These are phyloP conservation scores for Diaporthe vexans DNA, from an alignment of 2,329 filamentous ascomycete genomes.

Conservation along the genomic window DNA sequence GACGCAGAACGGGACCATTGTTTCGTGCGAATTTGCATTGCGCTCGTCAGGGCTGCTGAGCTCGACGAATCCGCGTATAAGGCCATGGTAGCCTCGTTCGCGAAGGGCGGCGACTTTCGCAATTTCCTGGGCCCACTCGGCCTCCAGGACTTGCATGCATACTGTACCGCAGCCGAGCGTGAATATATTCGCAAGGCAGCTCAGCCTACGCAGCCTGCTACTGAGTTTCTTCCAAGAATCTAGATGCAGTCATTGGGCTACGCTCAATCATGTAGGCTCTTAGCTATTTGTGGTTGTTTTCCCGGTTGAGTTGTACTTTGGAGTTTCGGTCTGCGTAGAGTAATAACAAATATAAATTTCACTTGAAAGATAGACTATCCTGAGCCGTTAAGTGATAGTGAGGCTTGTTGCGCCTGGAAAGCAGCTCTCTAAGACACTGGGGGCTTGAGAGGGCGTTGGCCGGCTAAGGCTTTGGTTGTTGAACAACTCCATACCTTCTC, in stretches of 20 bases:
- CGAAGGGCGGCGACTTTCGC: not conserved
- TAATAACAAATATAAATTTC: no score
- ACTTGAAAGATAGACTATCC: no score
- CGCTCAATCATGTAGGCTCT: not conserved
- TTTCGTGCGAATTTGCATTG: conserved; percentile 1
- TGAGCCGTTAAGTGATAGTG: not conserved
- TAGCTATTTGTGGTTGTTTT: not conserved
- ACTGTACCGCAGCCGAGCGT: not conserved
- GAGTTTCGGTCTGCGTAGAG: no score
- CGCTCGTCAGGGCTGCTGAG: conserved; percentile 1
- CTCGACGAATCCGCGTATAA: not conserved
- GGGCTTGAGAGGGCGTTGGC: no score
- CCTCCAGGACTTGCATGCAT: not conserved
- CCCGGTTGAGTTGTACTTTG: not conserved
- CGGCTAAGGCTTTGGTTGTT: not conserved
- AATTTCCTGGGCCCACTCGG: not conserved
- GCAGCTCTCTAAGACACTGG: not conserved
- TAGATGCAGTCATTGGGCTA: not conserved
- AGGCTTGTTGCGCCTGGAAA: not conserved
- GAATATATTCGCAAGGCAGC: not conserved
- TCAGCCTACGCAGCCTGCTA: not conserved
- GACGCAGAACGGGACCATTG: not conserved
- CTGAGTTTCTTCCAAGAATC: not conserved
- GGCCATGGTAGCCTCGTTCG: not conserved
- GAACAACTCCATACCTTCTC: not conserved